Evolutionary conservation across 441 rosid genomes (phyloP).

Genomic region (Mallotus repandus): DNA sequence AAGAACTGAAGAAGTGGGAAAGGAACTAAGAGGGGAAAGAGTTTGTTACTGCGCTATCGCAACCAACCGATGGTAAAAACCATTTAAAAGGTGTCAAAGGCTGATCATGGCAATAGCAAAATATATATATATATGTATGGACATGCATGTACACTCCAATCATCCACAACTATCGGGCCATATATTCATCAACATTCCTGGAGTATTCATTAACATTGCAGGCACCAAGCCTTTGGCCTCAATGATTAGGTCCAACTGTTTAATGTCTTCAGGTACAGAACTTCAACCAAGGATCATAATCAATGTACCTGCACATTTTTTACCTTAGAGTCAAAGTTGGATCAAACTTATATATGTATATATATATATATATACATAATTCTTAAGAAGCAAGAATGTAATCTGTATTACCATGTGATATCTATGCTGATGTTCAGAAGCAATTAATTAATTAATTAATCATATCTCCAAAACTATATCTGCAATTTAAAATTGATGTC

Average conservation of each 20-base stretch:
- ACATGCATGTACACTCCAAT: background rate
- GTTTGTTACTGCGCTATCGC: background rate
- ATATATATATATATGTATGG: background rate
- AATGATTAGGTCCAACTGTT: background rate
- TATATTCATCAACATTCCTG: background rate
- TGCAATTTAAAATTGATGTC: conserved; percentile 22
- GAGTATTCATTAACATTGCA: background rate
- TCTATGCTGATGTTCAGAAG: conserved; percentile 17
- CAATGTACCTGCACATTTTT: background rate
- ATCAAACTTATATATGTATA: too few relatives aligned
- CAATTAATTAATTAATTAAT: background rate
- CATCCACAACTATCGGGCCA: background rate
- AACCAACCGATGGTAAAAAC: background rate
- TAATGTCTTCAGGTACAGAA: background rate
- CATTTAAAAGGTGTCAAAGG: background rate
- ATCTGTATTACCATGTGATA: conserved; percentile 10
- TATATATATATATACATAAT: too few relatives aligned
- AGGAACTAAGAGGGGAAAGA: background rate
- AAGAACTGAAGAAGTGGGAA: background rate
- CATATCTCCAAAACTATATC: conserved; percentile 73
- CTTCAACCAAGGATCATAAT: background rate
- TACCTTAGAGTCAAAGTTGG: background rate
- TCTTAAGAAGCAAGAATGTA: background rate
- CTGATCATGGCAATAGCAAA: background rate
- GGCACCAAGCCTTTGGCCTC: background rate